Evolutionary conservation across 768 basidiomycete genomes (phyloP), one percentile per base, ranked within the genome.

Genomic region (Heimioporus sp.): DNA sequence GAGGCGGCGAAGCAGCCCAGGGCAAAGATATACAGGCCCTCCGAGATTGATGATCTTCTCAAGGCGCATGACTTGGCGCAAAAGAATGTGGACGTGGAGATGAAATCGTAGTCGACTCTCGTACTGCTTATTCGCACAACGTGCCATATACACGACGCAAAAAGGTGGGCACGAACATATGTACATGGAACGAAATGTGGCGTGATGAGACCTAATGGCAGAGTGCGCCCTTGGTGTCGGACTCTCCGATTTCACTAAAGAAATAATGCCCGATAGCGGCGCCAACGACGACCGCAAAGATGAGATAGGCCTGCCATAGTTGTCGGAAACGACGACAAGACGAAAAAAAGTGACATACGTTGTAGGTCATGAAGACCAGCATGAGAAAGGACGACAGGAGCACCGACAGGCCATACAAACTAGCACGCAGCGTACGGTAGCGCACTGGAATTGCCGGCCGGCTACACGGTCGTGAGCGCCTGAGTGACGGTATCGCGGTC

Each of bases 361-460:
- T 97, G 73, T 95, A 97, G 5, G 93, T 96, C 93, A 97, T 96
- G 71, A 92, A 94, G 37, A 96, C 85, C 52, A 97, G 75, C 93
- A 97, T 97, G 65, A 92, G 81, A 80, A 92, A 91, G 76, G 88
- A 90, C 34, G 90, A 90, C 52, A 92, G 68, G 67, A 86, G 86
- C 19, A 92, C 82, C 3, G 82, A 82, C 5, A 76, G 69, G n/a
- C 86, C 91, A 60, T 95, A 96, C 35, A 92, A 65, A 2, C 66
- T 59, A 7, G 91, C 87, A 21, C 90, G 78, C 40, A 85, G 59
- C n/a, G 76, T 54, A 20, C 86, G 82, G 37, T 76, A 70, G 9
- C 71, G 48, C 36, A 4, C 37, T 0, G 63, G 61, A 3, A 62
- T 21, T 24, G 2, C 10, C 35, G 5, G 11, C 10, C 42, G 51